These are phyloP conservation scores for Tricladium varicosporioides DNA, from an alignment of 2,329 filamentous ascomycete species.

Conservation along the genomic window DNA sequence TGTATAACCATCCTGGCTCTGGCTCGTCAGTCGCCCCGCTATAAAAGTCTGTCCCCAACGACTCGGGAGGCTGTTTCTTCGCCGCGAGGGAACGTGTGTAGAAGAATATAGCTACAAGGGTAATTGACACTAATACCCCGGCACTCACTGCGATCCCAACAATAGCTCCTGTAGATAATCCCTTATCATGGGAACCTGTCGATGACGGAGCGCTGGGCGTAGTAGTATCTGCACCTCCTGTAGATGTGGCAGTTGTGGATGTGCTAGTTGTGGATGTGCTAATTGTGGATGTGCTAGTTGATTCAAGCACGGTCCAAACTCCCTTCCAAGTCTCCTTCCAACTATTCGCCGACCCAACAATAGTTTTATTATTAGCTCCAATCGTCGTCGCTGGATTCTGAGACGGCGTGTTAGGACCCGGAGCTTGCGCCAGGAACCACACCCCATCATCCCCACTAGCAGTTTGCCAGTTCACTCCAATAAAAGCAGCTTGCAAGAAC, in stretches of 20 bases:
- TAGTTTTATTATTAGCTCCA: constrained; percentile 7
- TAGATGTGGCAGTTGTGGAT: background rate
- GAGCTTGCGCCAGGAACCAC: constrained; percentile 33
- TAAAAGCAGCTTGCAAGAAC: constrained; percentile 39
- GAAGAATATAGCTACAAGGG: background rate
- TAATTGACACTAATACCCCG: background rate
- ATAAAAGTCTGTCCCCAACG: background rate
- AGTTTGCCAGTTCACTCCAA: constrained; percentile 32
- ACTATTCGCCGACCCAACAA: constrained; percentile 11
- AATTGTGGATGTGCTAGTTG: background rate
- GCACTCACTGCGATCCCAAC: background rate
- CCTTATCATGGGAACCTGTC: background rate
- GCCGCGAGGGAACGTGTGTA: background rate
- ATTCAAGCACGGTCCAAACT: constrained; percentile 11
- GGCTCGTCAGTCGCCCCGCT: no score
- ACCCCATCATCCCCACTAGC: constrained; percentile 3
- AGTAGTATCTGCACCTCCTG: constrained; percentile 6
- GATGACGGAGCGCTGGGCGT: background rate
- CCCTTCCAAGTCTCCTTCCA: constrained; percentile 20
- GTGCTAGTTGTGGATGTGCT: no score
- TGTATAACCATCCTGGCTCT: no score
- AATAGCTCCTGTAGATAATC: background rate
- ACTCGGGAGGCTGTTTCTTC: background rate
- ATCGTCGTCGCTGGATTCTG: constrained; percentile 7
- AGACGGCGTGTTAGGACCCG: constrained; percentile 24